These are phyloP conservation scores for Fusarium clavum DNA, from an alignment of 2,329 filamentous ascomycete genomes.

Conservation along the genomic window DNA sequence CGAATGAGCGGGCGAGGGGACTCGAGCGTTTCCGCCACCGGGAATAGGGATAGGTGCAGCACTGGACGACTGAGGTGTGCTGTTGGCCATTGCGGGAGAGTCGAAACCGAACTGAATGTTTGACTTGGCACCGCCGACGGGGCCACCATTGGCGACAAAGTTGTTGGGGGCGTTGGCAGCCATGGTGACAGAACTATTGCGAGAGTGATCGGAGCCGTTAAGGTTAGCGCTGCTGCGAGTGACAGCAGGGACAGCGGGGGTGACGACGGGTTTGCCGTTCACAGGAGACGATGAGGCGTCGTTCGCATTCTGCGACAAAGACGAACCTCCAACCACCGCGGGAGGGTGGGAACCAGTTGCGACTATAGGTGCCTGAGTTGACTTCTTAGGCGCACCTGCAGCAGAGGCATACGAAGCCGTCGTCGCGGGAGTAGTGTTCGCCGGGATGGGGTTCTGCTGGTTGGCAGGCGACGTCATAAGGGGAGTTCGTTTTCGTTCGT, in stretches of 20 bases:
- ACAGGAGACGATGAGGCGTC: slow-evolving; percentile 78
- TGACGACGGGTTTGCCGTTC: slow-evolving; percentile 83
- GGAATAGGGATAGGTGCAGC: slow-evolving; percentile 73
- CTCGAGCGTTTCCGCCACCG: slow-evolving; percentile 71
- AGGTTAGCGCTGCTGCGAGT: slow-evolving; percentile 70
- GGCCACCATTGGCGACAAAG: slow-evolving; percentile 80
- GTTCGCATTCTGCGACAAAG: slow-evolving; percentile 68
- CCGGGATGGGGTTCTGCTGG: slow-evolving; percentile 66
- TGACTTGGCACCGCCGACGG: slow-evolving; percentile 67
- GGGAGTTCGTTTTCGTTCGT: slow-evolving; percentile 48
- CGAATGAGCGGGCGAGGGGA: slow-evolving; percentile 86
- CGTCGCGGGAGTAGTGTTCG: slow-evolving; percentile 68
- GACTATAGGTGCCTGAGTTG: slow-evolving; percentile 69
- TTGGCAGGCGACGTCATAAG: slow-evolving; percentile 72
- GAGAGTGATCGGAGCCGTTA: slow-evolving; percentile 83
- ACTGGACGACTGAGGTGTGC: slow-evolving; percentile 69
- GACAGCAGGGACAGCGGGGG: slow-evolving; percentile 75
- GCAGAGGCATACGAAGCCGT: slow-evolving; percentile 76
- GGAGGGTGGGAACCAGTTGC: slow-evolving; percentile 67
- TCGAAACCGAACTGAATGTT: slow-evolving; percentile 87
- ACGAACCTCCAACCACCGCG: slow-evolving; percentile 66
- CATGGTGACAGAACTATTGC: slow-evolving; percentile 93
- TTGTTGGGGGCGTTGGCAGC: slow-evolving; percentile 82
- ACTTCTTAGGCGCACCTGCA: slow-evolving; percentile 72
- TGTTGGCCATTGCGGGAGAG: slow-evolving; percentile 74